phyloP scores from a whole-genome alignment of 140 eudicot species.

The Anethum foeniculum region DNA sequence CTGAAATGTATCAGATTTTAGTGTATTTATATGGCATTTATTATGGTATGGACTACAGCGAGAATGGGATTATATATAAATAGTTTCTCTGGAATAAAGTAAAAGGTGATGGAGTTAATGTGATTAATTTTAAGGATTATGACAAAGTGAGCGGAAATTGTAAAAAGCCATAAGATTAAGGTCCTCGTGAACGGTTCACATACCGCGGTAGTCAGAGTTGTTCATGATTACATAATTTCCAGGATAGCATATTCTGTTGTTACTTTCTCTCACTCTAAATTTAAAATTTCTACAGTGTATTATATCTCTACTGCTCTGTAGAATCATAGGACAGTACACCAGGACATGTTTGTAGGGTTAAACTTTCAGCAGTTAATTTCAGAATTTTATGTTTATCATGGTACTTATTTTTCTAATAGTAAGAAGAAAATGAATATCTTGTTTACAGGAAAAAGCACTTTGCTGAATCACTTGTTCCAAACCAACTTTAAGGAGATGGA shows the following conservation, averaged over 20 bases:
- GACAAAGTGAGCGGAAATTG: background rate
- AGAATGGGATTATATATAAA: background rate
- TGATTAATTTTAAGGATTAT: background rate
- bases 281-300: background rate
- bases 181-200: background rate
- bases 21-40: background rate
- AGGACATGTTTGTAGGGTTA: background rate
- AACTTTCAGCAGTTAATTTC: background rate
- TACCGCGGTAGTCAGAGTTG: background rate
- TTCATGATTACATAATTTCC: background rate
- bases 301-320: background rate
- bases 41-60: background rate
- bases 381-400: background rate
- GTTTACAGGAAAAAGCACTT: slow-evolving; percentile 71
- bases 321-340: background rate
- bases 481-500: slow-evolving; percentile 83
- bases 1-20: background rate
- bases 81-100: background rate
- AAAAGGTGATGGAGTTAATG: background rate
- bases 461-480: slow-evolving; percentile 54
- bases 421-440: background rate
- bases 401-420: background rate
- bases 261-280: background rate
- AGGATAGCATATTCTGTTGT: background rate
- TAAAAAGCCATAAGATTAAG: background rate